These are phyloP conservation scores for Micractinium sp. DNA, from an alignment of 139 green algal species.

Conservation along the genomic window DNA sequence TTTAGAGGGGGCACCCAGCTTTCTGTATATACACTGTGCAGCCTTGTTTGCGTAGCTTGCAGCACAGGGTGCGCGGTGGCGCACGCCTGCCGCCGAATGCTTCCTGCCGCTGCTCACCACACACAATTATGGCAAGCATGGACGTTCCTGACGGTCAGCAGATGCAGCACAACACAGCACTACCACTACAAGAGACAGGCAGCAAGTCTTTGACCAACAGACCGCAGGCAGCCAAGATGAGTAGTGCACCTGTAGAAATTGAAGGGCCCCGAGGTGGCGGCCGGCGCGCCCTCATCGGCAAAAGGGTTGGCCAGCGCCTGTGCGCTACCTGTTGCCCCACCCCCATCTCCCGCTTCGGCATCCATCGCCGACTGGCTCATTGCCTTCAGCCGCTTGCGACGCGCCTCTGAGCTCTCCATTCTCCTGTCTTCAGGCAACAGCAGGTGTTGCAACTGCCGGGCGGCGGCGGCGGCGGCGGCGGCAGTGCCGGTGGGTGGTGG, in stretches of 20 bases:
- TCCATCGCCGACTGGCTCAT: conserved; percentile 6
- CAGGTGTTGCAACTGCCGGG: background rate
- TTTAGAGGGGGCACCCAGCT: no score
- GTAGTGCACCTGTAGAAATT: conserved; percentile 29
- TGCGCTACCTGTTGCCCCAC: background rate
- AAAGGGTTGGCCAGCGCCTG: conserved; percentile 21
- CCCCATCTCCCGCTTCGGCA: background rate
- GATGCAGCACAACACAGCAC: no score
- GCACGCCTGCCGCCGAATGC: no score
- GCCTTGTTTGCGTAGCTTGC: no score
- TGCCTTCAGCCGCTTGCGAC: conserved; percentile 45
- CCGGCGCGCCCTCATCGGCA: background rate
- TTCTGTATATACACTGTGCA: no score
- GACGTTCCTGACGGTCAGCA: no score
- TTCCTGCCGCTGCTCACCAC: background rate
- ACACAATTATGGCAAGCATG: no score
- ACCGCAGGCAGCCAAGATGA: background rate
- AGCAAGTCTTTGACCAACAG: background rate
- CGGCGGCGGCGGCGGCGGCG: background rate
- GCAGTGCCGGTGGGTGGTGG: no score
- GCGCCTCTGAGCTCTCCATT: conserved; percentile 12
- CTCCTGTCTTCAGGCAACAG: background rate
- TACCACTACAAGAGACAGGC: background rate
- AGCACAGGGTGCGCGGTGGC: background rate
- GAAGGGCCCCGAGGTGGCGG: conserved; percentile 6